Percentiles rank a stretch among this genome's conserved stretches.
Conservation (phyloP, 768 basidiomycete genomes). For the Piloderma croceum region DNA sequence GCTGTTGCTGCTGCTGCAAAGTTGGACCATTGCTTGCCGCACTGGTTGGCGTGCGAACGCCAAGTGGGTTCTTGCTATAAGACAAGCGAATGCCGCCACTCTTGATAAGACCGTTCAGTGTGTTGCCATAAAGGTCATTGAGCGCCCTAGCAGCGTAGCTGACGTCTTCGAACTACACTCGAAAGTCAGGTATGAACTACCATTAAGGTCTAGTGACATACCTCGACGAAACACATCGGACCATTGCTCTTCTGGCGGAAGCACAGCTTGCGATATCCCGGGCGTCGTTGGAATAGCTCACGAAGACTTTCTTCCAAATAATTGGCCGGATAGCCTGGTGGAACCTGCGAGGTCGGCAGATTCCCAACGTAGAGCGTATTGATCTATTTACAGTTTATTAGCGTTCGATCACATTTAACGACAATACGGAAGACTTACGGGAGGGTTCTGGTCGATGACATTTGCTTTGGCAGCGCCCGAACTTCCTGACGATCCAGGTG, state of each 20-base stretch:
- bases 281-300: conserved; percentile 70
- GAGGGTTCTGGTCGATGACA: conserved; percentile 87
- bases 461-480: conserved; percentile 40
- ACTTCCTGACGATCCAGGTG: conserved; percentile 64
- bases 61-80: conserved; percentile 98
- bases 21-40: no score
- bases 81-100: conserved; percentile 93
- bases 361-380: conserved; percentile 99
- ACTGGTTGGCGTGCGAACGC: conserved; percentile 78
- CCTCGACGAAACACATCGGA: conserved; percentile 99
- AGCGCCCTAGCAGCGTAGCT: conserved; percentile 79
- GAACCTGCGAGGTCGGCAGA: conserved; percentile 74
- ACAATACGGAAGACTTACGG: conserved; percentile 55
- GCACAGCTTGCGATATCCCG: conserved; percentile 87
- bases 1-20: no score
- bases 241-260: conserved; percentile 96
- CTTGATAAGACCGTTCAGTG: conserved; percentile 87
- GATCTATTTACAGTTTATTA: no score
- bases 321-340: conserved; percentile 67
- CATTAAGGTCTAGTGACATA: conserved; percentile 25
- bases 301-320: conserved; percentile 85
- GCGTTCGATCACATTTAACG: no score
- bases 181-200: conserved; percentile 3
- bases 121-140: conserved; percentile 85
- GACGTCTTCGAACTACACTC: conserved; percentile 82